phyloP scores from a whole-genome alignment of 2,329 filamentous ascomycete species.

The Phialocephala sp. region DNA sequence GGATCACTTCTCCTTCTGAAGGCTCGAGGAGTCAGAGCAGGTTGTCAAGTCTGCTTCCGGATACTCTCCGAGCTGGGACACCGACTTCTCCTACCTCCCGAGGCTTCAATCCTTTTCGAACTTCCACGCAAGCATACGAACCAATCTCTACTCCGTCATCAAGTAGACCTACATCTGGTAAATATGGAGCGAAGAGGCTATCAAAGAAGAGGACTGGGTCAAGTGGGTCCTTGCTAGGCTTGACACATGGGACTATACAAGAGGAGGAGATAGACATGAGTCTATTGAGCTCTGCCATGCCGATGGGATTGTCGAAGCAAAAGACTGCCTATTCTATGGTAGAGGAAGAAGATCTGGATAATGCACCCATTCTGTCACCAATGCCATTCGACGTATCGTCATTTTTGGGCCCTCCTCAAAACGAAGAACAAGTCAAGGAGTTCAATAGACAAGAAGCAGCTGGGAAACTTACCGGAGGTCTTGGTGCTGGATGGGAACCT shows the following conservation, averaged over 20 bases:
- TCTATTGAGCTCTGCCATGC: constrained; percentile 36
- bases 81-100: constrained; percentile 28
- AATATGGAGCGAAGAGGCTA: constrained; percentile 25
- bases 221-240: constrained; percentile 29
- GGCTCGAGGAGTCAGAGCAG: constrained; percentile 20
- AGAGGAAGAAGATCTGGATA: constrained; percentile 32
- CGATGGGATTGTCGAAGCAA: constrained; percentile 32
- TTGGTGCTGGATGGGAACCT: constrained; percentile 59
- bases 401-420: constrained; percentile 37
- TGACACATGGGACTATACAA: constrained; percentile 35
- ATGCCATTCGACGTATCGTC: constrained; percentile 39
- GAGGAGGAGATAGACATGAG: constrained; percentile 42
- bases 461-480: constrained; percentile 61
- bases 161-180: constrained; percentile 20
- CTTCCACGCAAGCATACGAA: constrained; percentile 28
- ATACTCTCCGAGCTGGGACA: constrained; percentile 31
- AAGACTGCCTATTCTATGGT: constrained; percentile 30
- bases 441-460: constrained; percentile 51
- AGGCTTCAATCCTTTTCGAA: constrained; percentile 34
- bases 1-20: constrained; percentile 18
- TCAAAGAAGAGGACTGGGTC: constrained; percentile 30
- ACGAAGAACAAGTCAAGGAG: constrained; percentile 32
- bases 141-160: constrained; percentile 27
- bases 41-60: constrained; percentile 28
- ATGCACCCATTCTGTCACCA: constrained; percentile 25